Percentiles rank a stretch among this genome's conserved stretches.
These are phyloP conservation scores for Schrenkiella parvula DNA, from an alignment of 345 rosid genomes.

Conservation along the genomic window DNA sequence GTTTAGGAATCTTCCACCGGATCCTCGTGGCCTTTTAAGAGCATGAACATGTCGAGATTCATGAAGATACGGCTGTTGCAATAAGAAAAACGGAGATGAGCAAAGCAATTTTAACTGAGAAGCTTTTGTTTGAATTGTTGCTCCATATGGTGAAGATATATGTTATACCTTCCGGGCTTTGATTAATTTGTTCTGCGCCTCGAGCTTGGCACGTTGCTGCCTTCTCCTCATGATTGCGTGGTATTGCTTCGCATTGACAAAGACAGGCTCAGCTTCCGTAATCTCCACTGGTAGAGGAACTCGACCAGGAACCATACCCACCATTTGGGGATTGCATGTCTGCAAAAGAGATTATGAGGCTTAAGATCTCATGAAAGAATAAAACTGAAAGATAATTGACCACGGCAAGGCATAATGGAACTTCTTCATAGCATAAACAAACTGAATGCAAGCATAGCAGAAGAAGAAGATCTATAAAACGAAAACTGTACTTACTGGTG, in stretches of 20 bases:
- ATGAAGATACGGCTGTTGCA: slow-evolving; percentile 72
- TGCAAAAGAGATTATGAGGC: slow-evolving; percentile 26
- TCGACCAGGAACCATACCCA: slow-evolving; percentile 48
- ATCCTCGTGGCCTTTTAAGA: slow-evolving; percentile 71
- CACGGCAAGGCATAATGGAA: background rate
- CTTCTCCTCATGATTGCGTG: slow-evolving; percentile 80
- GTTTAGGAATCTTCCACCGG: slow-evolving; percentile 81
- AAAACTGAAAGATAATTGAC: background rate
- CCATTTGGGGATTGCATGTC: slow-evolving; percentile 54
- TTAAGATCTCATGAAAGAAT: background rate
- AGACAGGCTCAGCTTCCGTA: slow-evolving; percentile 54
- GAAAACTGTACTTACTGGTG: slow-evolving; percentile 38
- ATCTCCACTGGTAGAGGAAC: slow-evolving; percentile 61
- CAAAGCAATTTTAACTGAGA: background rate
- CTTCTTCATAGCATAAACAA: background rate
- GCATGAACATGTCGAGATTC: slow-evolving; percentile 93
- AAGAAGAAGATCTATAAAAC: background rate
- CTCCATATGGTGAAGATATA: background rate
- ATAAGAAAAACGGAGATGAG: slow-evolving; percentile 15
- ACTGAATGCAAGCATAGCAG: slow-evolving; percentile 1
- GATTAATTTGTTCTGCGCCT: slow-evolving; percentile 67
- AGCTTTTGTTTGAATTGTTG: background rate
- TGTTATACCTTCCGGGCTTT: slow-evolving; percentile 56
- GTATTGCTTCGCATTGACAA: slow-evolving; percentile 84
- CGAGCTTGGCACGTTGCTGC: slow-evolving; percentile 74